phyloP scores from a whole-genome alignment of 371 early-diverging fungal genomes.

The Lichtheimia corymbifera region DNA sequence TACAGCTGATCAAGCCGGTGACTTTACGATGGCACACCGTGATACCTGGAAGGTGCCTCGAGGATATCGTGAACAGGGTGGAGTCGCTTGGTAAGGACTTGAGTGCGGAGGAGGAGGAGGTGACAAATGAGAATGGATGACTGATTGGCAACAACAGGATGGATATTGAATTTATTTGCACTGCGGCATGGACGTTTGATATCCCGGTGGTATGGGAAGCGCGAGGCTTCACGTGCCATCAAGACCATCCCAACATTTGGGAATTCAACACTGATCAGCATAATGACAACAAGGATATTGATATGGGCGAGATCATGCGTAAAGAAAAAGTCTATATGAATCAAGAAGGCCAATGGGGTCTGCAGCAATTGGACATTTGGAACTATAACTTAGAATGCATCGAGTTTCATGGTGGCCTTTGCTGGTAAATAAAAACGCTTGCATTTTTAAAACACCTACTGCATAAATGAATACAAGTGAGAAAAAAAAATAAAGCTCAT shows the following conservation, averaged over 20 bases:
- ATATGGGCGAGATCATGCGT: conserved; percentile 29
- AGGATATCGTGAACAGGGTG: conserved; percentile 48
- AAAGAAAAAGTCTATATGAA: conserved; percentile 29
- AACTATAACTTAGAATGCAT: conserved; percentile 34
- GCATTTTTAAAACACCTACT: background rate
- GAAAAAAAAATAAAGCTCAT: background rate
- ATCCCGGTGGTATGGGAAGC: conserved; percentile 33
- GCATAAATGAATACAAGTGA: background rate
- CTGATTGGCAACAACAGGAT: conserved; percentile 21
- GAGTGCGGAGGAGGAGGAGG: too few species aligned
- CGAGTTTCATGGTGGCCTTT: conserved; percentile 39
- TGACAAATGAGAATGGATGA: background rate
- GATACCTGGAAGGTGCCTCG: conserved; percentile 43
- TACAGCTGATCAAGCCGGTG: conserved; percentile 45
- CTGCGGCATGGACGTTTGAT: conserved; percentile 40
- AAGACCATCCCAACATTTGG: conserved; percentile 45
- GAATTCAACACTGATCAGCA: conserved; percentile 31
- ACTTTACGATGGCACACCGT: conserved; percentile 49
- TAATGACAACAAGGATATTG: conserved; percentile 27
- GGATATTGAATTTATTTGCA: conserved; percentile 49
- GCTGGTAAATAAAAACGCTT: conserved; percentile 20
- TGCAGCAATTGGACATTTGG: conserved; percentile 44
- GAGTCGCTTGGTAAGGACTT: conserved; percentile 39
- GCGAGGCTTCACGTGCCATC: conserved; percentile 41
- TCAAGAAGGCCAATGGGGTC: conserved; percentile 38